A percentile compares a stretch with the other conserved stretches of the same genome.
Conservation (phyloP, 2,329 filamentous ascomycete genomes). For the Aspergillus sp. region DNA sequence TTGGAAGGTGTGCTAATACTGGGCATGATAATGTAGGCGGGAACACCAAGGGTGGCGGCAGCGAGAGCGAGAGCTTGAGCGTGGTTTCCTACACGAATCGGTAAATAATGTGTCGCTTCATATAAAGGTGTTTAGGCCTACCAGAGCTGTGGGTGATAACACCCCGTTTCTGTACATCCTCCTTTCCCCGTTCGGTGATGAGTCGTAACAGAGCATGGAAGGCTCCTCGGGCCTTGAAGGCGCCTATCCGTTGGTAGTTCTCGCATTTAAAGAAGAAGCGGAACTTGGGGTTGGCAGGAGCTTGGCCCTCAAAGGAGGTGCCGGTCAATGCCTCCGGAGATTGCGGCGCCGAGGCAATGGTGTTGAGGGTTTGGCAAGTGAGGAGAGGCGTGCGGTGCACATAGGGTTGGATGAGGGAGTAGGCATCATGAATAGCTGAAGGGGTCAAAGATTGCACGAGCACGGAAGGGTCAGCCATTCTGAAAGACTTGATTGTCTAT, state of each 20-base stretch:
- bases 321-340: conserved; percentile 54
- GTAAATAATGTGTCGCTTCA: not conserved
- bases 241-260: conserved; percentile 85
- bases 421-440: conserved; percentile 69
- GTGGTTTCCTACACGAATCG: conserved; percentile 73
- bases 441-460: conserved; percentile 61
- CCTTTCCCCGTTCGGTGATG: conserved; percentile 62
- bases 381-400: conserved; percentile 83
- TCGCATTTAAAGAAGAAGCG: conserved; percentile 93
- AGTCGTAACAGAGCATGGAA: conserved; percentile 80
- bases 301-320: conserved; percentile 59
- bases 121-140: conserved; percentile 45
- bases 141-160: conserved; percentile 90
- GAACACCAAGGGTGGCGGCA: conserved; percentile 69
- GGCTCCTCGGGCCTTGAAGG: conserved; percentile 88
- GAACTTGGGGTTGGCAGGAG: conserved; percentile 65
- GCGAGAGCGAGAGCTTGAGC: conserved; percentile 90
- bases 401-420: conserved; percentile 69
- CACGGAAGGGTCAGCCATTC: conserved; percentile 46
- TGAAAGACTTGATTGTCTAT: not conserved
- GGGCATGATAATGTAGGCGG: conserved; percentile 91
- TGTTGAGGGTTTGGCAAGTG: conserved; percentile 73
- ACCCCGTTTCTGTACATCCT: conserved; percentile 64
- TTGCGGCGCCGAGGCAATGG: conserved; percentile 72
- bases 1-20: conserved; percentile 81